Evolutionary conservation across 805 yeast species (phyloP).

Genomic region (Yamadazyma ubonensis): DNA sequence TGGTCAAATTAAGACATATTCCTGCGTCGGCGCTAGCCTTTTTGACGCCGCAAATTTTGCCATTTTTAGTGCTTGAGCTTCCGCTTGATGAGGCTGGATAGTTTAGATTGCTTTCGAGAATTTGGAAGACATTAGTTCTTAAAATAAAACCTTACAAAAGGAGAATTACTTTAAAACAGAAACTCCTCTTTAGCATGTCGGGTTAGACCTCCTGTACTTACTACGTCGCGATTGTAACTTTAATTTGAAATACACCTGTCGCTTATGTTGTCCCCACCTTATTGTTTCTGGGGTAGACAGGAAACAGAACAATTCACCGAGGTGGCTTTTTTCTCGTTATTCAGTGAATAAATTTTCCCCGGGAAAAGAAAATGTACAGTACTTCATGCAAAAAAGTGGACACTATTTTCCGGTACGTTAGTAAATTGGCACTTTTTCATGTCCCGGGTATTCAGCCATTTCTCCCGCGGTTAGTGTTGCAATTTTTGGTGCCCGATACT

Average conservation of each 20-base stretch:
- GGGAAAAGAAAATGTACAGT: not conserved
- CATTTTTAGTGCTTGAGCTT: no score
- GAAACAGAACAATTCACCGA: not conserved
- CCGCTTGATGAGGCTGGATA: not conserved
- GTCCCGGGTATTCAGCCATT: no score
- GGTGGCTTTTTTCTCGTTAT: not conserved
- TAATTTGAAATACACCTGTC: not conserved
- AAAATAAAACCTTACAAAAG: no score
- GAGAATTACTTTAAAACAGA: no score
- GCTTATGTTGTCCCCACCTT: not conserved
- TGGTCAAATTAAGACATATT: not conserved
- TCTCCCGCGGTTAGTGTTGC: no score
- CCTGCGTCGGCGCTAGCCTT: not conserved
- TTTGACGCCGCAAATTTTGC: not conserved
- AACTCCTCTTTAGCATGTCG: no score
- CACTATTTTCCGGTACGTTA: no score
- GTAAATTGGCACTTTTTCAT: no score
- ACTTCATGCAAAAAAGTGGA: not conserved
- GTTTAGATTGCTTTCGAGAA: not conserved
- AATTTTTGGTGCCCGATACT: not conserved
- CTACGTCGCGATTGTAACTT: conserved; percentile 1
- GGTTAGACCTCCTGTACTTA: not conserved
- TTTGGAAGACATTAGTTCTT: no score
- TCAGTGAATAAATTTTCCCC: not conserved
- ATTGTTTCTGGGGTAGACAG: conserved; percentile 3